Evolutionary conservation across 2,329 filamentous ascomycete species (phyloP).

Genomic region (Epichloe hybrida): DNA sequence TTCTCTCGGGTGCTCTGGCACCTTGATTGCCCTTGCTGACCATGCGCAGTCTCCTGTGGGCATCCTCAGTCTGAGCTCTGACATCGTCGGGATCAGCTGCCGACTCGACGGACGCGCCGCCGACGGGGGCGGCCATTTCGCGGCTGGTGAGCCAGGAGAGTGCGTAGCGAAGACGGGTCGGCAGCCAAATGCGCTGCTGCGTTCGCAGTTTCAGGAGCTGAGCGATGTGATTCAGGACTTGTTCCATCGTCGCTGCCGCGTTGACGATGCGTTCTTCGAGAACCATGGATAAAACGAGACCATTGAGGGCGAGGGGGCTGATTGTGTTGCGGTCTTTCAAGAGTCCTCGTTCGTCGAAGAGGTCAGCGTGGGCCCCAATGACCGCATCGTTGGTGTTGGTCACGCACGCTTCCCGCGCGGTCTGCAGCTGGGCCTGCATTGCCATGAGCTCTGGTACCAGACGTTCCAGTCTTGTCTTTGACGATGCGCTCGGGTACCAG

Average conservation of each 20-base stretch:
- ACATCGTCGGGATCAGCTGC: conserved; percentile 9
- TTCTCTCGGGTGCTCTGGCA: conserved; percentile 3
- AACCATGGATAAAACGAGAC: conserved; percentile 32
- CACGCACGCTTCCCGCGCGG: conserved; percentile 14
- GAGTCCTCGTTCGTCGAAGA: conserved; percentile 28
- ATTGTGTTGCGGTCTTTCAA: conserved; percentile 16
- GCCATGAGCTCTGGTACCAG: conserved; percentile 10
- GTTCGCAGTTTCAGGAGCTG: conserved; percentile 22
- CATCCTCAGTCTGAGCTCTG: conserved; percentile 20
- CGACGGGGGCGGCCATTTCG: conserved; percentile 7
- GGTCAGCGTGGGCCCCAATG: conserved; percentile 22
- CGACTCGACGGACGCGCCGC: conserved; percentile 8
- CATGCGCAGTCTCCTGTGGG: conserved; percentile 21
- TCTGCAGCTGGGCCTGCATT: conserved; percentile 14
- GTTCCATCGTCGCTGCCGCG: conserved; percentile 15
- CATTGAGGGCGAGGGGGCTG: conserved; percentile 18
- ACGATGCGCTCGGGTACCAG: conserved; percentile 15
- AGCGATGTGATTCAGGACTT: conserved; percentile 23
- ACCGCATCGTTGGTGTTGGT: conserved; percentile 26
- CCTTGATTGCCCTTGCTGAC: conserved; percentile 16
- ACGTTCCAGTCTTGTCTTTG: conserved; percentile 10
- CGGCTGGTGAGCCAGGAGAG: conserved; percentile 23
- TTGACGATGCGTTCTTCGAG: conserved; percentile 29
- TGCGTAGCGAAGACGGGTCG: conserved; percentile 24
- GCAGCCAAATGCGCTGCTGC: conserved; percentile 27